These are phyloP conservation scores for Penicillium simplicissimum DNA, from an alignment of 495 filamentous ascomycete species.

Conservation along the genomic window DNA sequence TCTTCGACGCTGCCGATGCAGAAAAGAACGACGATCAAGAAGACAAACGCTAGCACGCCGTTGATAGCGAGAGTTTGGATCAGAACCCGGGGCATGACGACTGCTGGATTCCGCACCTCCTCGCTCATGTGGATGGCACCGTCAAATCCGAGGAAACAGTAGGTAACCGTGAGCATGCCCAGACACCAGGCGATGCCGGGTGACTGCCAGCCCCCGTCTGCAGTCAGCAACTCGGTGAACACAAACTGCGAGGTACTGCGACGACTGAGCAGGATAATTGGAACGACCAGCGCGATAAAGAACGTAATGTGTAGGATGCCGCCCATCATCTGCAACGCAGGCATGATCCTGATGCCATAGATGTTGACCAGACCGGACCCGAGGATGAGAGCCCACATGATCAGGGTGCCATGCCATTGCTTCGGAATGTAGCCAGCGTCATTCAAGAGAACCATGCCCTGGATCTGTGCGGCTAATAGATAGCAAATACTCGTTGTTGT, in stretches of 20 bases:
- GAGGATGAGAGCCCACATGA: slow-evolving; percentile 42
- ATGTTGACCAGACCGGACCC: slow-evolving; percentile 42
- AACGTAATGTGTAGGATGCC: slow-evolving; percentile 48
- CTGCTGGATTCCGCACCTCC: slow-evolving; percentile 41
- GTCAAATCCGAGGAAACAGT: slow-evolving; percentile 33
- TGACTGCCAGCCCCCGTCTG: slow-evolving; percentile 33
- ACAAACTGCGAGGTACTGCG: slow-evolving; percentile 44
- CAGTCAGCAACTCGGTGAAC: slow-evolving; percentile 40
- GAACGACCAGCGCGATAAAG: slow-evolving; percentile 47
- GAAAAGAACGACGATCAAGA: slow-evolving; percentile 39
- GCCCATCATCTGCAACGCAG: slow-evolving; percentile 45
- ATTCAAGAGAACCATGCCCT: slow-evolving; percentile 47
- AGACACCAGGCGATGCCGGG: slow-evolving; percentile 43
- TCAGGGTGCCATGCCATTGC: slow-evolving; percentile 48
- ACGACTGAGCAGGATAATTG: slow-evolving; percentile 43
- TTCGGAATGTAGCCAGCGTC: slow-evolving; percentile 37
- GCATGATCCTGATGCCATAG: slow-evolving; percentile 41
- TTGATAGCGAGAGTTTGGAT: slow-evolving; percentile 37
- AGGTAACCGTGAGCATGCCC: slow-evolving; percentile 36
- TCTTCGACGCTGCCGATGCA: slow-evolving; percentile 39
- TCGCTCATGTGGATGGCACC: slow-evolving; percentile 37
- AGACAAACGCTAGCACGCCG: slow-evolving; percentile 39
- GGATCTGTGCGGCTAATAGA: slow-evolving; percentile 41
- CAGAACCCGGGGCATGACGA: slow-evolving; percentile 35
- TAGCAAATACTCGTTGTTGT: slow-evolving; percentile 35